Conservation (phyloP, 345 rosid genomes). For the Corchorus capsularis region DNA sequence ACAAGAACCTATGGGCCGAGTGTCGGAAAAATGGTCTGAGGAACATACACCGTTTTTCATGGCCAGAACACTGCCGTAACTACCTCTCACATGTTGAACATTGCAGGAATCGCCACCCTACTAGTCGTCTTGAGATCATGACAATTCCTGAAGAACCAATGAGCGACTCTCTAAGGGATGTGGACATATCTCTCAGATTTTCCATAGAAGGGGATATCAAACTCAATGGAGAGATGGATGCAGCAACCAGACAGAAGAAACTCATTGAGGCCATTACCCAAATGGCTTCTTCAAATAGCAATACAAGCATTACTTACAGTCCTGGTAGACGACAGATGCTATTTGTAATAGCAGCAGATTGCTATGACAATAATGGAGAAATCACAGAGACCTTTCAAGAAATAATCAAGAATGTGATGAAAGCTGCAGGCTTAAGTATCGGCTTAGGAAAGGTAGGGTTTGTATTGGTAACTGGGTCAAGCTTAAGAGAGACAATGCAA, state of each 20-base stretch:
- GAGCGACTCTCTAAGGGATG: slow-evolving; percentile 84
- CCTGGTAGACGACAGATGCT: slow-evolving; percentile 82
- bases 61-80: slow-evolving; percentile 79
- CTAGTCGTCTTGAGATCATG: slow-evolving; percentile 61
- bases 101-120: slow-evolving; percentile 79
- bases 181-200: slow-evolving; percentile 78
- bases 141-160: slow-evolving; percentile 74
- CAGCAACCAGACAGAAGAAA: slow-evolving; percentile 66
- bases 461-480: slow-evolving; percentile 64
- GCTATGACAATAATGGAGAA: slow-evolving; percentile 51
- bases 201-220: slow-evolving; percentile 78
- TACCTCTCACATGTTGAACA: slow-evolving; percentile 81
- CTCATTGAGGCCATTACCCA: slow-evolving; percentile 61
- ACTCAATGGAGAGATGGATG: slow-evolving; percentile 66
- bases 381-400: slow-evolving; percentile 43
- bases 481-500: slow-evolving; percentile 57
- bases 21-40: slow-evolving; percentile 64
- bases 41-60: slow-evolving; percentile 64
- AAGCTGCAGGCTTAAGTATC: slow-evolving; percentile 54
- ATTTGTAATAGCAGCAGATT: slow-evolving; percentile 72
- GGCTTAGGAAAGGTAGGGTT: slow-evolving; percentile 61
- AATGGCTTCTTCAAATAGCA: slow-evolving; percentile 49
- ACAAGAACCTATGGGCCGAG: slow-evolving; percentile 60
- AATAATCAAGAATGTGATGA: slow-evolving; percentile 61
- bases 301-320: slow-evolving; percentile 41